These are phyloP conservation scores for Nannizziopsis arthrosporioides DNA, from an alignment of 2,329 filamentous ascomycete species.

Conservation along the genomic window DNA sequence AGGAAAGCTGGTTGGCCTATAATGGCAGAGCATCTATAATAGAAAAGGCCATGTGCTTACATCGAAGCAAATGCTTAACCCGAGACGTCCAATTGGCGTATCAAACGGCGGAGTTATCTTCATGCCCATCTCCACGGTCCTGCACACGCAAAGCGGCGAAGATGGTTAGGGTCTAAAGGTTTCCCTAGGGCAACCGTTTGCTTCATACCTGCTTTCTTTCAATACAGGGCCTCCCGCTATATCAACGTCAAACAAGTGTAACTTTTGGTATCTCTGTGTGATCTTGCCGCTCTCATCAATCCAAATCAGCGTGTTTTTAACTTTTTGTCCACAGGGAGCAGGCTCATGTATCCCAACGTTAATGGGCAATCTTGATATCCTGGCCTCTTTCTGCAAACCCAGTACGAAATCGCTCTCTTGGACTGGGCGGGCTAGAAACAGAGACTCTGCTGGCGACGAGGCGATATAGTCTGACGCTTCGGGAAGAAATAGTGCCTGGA, in stretches of 20 bases:
- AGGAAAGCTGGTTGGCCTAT: too few relatives aligned
- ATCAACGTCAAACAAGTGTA: constrained; percentile 75
- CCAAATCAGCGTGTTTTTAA: constrained; percentile 57
- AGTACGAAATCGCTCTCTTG: constrained; percentile 59
- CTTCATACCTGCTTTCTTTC: constrained; percentile 46
- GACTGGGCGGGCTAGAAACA: constrained; percentile 58
- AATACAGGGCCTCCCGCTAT: constrained; percentile 47
- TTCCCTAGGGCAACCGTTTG: neutral
- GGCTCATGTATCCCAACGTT: constrained; percentile 83
- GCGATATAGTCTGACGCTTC: constrained; percentile 88
- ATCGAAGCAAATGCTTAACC: constrained; percentile 81
- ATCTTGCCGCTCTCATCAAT: constrained; percentile 51
- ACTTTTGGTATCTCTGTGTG: constrained; percentile 63
- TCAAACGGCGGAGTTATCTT: constrained; percentile 57
- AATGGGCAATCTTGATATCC: constrained; percentile 53
- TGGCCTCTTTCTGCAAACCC: constrained; percentile 60
- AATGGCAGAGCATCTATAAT: too few relatives aligned
- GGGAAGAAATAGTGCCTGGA: constrained; percentile 76
- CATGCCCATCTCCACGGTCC: constrained; percentile 56
- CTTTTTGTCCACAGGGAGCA: constrained; percentile 39
- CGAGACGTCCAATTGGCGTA: constrained; percentile 63
- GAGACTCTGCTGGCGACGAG: constrained; percentile 52
- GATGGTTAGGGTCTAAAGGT: neutral
- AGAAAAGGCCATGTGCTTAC: constrained; percentile 24
- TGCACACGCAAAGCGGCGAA: constrained; percentile 12